A percentile compares a stretch with the other conserved stretches of the same genome.
Evolutionary conservation across 208 protist genomes (phyloP).

Genomic region (Crithidia expoeki): DNA sequence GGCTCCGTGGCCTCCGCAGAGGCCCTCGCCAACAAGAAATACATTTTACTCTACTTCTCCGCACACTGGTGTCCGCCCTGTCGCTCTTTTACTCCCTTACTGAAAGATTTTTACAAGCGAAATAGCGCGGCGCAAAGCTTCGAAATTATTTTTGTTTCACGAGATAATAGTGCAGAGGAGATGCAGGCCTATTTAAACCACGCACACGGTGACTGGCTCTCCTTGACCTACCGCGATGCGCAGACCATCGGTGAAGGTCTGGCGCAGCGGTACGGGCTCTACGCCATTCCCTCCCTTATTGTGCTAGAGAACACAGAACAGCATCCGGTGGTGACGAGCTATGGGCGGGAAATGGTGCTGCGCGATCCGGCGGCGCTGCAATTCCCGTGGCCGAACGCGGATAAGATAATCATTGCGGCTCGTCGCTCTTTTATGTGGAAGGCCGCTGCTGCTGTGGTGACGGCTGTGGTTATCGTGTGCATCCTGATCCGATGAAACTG

Average conservation of each 20-base stretch:
- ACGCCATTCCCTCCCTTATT: slow-evolving; percentile 49
- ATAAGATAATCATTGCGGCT: slow-evolving; percentile 11
- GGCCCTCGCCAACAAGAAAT: slow-evolving; percentile 28
- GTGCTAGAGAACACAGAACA: slow-evolving; percentile 39
- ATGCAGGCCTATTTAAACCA: slow-evolving; percentile 52
- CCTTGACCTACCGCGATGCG: slow-evolving; percentile 40
- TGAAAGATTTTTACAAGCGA: slow-evolving; percentile 68
- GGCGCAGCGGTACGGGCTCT: slow-evolving; percentile 30
- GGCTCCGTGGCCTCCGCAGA: background rate
- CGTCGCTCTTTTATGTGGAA: slow-evolving; percentile 18
- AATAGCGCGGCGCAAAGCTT: slow-evolving; percentile 49
- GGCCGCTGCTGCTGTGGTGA: background rate
- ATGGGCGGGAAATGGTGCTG: slow-evolving; percentile 36
- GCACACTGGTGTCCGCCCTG: slow-evolving; percentile 90
- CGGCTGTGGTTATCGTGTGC: background rate
- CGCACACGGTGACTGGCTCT: slow-evolving; percentile 41
- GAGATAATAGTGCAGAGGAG: slow-evolving; percentile 43
- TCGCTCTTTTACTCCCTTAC: slow-evolving; percentile 77
- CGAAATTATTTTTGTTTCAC: slow-evolving; percentile 57
- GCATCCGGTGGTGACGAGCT: slow-evolving; percentile 25
- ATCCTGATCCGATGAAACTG: slow-evolving; percentile 6
- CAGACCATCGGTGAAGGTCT: slow-evolving; percentile 21
- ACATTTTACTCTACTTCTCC: slow-evolving; percentile 85
- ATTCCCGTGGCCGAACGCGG: slow-evolving; percentile 48
- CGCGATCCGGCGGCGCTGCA: slow-evolving; percentile 38